phyloP scores from a whole-genome alignment of 2,329 filamentous ascomycete species.

The Eutypella sp. region DNA sequence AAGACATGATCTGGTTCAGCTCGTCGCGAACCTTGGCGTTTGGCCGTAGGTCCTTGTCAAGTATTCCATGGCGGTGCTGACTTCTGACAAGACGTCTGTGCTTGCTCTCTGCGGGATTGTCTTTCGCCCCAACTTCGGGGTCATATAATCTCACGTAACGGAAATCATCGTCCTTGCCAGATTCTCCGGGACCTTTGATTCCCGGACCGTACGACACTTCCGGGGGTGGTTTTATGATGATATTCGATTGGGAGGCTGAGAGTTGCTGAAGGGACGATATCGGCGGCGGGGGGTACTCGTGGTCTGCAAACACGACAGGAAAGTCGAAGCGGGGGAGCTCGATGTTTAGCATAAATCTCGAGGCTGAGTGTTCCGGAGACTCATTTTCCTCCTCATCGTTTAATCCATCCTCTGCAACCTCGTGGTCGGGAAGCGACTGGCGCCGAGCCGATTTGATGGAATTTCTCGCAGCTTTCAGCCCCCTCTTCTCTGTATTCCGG shows the following conservation, averaged over 20 bases:
- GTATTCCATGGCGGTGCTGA: slow-evolving; percentile 81
- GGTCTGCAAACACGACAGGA: slow-evolving; percentile 88
- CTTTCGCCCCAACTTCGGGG: slow-evolving; percentile 80
- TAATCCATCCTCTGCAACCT: slow-evolving; percentile 29
- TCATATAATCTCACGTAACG: slow-evolving; percentile 85
- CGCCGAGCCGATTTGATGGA: slow-evolving; percentile 55
- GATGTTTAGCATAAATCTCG: slow-evolving; percentile 76
- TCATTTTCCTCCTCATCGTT: slow-evolving; percentile 33
- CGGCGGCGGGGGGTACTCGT: slow-evolving; percentile 83
- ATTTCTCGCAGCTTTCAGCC: slow-evolving; percentile 58
- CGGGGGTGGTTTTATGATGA: slow-evolving; percentile 73
- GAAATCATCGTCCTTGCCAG: slow-evolving; percentile 42
- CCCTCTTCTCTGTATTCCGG: slow-evolving; percentile 76
- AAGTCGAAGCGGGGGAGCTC: slow-evolving; percentile 95
- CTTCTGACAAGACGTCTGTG: slow-evolving; percentile 88
- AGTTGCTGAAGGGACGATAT: slow-evolving; percentile 69
- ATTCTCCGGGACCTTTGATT: slow-evolving; percentile 64
- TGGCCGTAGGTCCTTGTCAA: slow-evolving; percentile 92
- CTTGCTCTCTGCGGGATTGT: slow-evolving; percentile 94
- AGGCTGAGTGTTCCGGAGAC: slow-evolving; percentile 40
- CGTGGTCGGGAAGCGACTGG: slow-evolving; percentile 31
- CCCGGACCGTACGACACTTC: slow-evolving; percentile 88
- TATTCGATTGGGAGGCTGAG: slow-evolving; percentile 59
- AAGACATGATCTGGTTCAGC: slow-evolving; percentile 83
- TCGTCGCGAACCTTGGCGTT: slow-evolving; percentile 95